phyloP scores from a whole-genome alignment of 2,329 filamentous ascomycete genomes.

The Hypomyces perniciosus region DNA sequence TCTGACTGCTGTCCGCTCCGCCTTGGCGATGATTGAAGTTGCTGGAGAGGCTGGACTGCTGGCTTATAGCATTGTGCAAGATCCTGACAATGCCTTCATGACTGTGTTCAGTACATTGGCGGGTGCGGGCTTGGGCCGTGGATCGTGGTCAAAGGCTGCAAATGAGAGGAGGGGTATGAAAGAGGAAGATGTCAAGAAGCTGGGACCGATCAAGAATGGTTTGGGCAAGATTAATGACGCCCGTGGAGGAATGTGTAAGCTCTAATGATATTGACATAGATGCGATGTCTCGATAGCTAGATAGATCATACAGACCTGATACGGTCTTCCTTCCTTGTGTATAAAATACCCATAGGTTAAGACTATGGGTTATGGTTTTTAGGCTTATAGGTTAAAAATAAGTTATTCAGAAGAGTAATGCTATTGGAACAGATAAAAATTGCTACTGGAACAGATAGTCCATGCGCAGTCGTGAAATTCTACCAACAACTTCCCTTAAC shows the following conservation, averaged over 20 bases:
- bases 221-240: constrained; percentile 10
- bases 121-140: constrained; percentile 13
- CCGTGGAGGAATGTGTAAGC: constrained; percentile 4
- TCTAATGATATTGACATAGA: not conserved
- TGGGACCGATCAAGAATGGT: constrained; percentile 16
- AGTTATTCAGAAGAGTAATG: no score
- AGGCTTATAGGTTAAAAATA: no score
- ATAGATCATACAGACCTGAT: no score
- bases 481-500: no score
- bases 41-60: constrained; percentile 19
- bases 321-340: no score
- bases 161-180: constrained; percentile 14
- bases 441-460: no score
- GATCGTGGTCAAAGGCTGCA: constrained; percentile 12
- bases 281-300: not conserved
- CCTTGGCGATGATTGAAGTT: constrained; percentile 15
- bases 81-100: constrained; percentile 23
- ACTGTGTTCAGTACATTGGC: constrained; percentile 18
- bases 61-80: constrained; percentile 19
- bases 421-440: no score
- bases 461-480: no score
- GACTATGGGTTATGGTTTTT: no score
- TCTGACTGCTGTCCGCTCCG: constrained; percentile 12
- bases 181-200: constrained; percentile 9
- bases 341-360: no score